Evolutionary conservation across 306 rosid species (phyloP).

Genomic region (Luffa acutangula): DNA sequence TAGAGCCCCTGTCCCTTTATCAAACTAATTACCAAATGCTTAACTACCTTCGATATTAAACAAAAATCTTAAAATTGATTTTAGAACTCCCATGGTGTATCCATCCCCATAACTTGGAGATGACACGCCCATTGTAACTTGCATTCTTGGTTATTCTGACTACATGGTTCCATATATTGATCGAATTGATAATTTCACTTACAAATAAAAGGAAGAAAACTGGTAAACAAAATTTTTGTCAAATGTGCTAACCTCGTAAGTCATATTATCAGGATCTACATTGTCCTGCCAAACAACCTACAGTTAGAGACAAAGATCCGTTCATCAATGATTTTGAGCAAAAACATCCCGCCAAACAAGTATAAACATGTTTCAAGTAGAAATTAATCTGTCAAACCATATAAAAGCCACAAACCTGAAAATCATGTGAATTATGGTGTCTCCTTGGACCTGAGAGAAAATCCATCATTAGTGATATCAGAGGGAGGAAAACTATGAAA

Average conservation of each 20-base stretch:
- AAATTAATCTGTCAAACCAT: constrained; percentile 8
- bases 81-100: neutral
- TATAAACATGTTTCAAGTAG: neutral
- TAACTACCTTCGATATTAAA: too few species aligned
- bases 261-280: constrained; percentile 84
- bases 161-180: neutral
- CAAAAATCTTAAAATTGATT: neutral
- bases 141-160: neutral
- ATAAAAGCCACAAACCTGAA: constrained; percentile 52
- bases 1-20: neutral
- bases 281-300: constrained; percentile 94
- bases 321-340: neutral
- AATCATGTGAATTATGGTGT: constrained; percentile 60
- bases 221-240: neutral
- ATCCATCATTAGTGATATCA: neutral
- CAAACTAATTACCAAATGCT: neutral
- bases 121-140: neutral
- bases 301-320: neutral
- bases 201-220: neutral
- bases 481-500: neutral
- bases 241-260: constrained; percentile 65
- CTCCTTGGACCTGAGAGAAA: constrained; percentile 68
- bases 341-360: neutral
- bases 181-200: neutral
- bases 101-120: neutral